These are phyloP conservation scores for Cutaneotrichosporon sp. DNA, from an alignment of 1,284 basidiomycete species.

Conservation along the genomic window DNA sequence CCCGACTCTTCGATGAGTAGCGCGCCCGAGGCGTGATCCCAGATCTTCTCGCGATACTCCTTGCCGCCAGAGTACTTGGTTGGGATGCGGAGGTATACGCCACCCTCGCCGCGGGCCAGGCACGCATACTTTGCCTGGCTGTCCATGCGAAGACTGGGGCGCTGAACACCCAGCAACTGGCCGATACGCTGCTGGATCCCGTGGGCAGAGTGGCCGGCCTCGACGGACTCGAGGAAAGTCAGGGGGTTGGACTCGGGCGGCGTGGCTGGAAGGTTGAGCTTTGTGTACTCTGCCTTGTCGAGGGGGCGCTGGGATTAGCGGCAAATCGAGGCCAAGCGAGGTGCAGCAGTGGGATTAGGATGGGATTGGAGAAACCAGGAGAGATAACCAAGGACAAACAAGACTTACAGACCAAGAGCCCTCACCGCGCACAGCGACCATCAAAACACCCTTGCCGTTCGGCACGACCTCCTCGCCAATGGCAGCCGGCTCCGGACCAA, in stretches of 20 bases:
- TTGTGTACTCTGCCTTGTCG: conserved; percentile 38
- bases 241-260: conserved; percentile 48
- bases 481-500: conserved; percentile 64
- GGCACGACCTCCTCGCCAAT: conserved; percentile 58
- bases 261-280: conserved; percentile 39
- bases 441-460: conserved; percentile 68
- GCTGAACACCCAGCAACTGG: conserved; percentile 64
- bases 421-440: conserved; percentile 76
- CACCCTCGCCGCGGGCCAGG: conserved; percentile 82
- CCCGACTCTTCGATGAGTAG: conserved; percentile 87
- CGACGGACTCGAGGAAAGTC: conserved; percentile 84
- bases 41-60: conserved; percentile 85
- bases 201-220: conserved; percentile 87
- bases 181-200: conserved; percentile 76
- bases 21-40: conserved; percentile 91
- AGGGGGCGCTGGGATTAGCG: conserved; percentile 35
- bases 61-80: conserved; percentile 62
- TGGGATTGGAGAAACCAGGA: too few relatives aligned
- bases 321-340: too few relatives aligned
- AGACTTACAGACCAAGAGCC: conserved; percentile 64
- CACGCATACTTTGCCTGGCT: conserved; percentile 95
- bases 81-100: conserved; percentile 87
- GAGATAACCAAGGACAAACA: not conserved
- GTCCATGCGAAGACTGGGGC: conserved; percentile 80
- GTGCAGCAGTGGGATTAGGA: not conserved